Evolutionary conservation across 2,329 filamentous ascomycete species (phyloP), one percentile per base, ranked within the genome.

Genomic region (Stachybotrys echinatus): DNA sequence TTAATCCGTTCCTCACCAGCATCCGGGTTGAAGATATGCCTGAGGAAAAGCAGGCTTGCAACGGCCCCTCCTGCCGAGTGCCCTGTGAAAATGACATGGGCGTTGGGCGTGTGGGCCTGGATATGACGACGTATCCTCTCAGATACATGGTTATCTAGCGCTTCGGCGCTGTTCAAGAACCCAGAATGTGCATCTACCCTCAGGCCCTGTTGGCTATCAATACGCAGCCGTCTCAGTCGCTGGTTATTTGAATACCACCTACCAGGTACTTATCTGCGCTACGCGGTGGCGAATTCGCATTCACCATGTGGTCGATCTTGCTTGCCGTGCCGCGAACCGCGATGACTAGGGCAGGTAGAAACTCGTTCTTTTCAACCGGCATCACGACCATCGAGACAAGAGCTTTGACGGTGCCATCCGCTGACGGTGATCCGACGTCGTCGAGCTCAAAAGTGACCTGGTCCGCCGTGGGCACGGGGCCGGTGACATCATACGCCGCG

Each of bases 31-130:
- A 31, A 31, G 27, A 31, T 31, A 31, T 12, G 27, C 27, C 27
- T 46, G 0, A 60, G 37, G 22, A 61, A 57, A 0, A 54, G 2
- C 12, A 61, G 53, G 1, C 58, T 52, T 5, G 58, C 50, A 17
- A 61, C 59, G 1, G 59, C 53, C 14, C 59, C 59, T 5, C 59
- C 59, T 0, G 59, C 59, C 0, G 59, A 61, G 19, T 61, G 59
- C 4, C 59, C 59, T 0, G 59, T 59, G 20, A 61, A 59, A 4
- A 56, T 47, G 12, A 61, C 18, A 1, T 55, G 45, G 1, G 22
- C 27, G 6, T 31, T 31, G 27, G 27, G 12, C 27, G 7, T 12
- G 27, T 31, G 12, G 27, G 27, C 27, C 7, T 31, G 27, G 12
- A 31, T 31, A 42, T 1, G 59, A 20, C 2, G 6, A 17, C 2